Evolutionary conservation across 1,284 basidiomycete genomes (phyloP), one percentile per base, ranked within the genome.

Genomic region (Macrocybe sp.): DNA sequence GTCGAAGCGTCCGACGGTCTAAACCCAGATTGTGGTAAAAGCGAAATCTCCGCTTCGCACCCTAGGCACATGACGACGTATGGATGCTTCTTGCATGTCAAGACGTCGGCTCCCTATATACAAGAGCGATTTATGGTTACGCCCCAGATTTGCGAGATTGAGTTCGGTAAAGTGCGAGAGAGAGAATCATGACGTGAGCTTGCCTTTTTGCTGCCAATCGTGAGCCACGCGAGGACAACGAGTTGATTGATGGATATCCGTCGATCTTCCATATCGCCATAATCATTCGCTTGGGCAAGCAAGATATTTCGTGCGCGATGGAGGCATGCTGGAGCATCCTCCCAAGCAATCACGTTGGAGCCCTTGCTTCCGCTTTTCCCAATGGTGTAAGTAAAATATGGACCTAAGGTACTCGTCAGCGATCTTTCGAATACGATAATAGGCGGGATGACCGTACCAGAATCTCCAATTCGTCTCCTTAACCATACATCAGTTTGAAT

Each of bases 401-500:
- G 54, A 31, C 42, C 55, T 53, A 22, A 30, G 30, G 28, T 7
- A 34, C 14, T 14, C 11, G 14, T 32, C 31, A 36, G 30, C 10
- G 10, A 30, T 35, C 3, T 8, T 16, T 38, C 31, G 51, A 41
- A 44, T 22, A 40, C 14, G 41, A 37, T 5, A 29, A 37, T 30
- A 40, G 7, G 45, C 16, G 32, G 14, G 46, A 16, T 41, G 48
- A 14, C 59, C 64, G 37, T 38, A 67, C 65, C 54, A 5, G 45
- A 50, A 37, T 64, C 64, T 14, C 59, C 57, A 16, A 59, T 50
- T 22, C 45, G 40, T 48, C 66, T 56, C 11, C 49, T 41, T 31
- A 76, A 49, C 33, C 59, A 57, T 0, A 75, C 61, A 11, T 65
- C 51, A 2, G 57, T 47, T 56, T 77, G 75, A 10, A 75, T 61